Percentiles rank a stretch among this genome's conserved stretches.
These are phyloP conservation scores for Yamadazyma songkhlaensis DNA, from an alignment of 1,139 yeast species.

Conservation along the genomic window DNA sequence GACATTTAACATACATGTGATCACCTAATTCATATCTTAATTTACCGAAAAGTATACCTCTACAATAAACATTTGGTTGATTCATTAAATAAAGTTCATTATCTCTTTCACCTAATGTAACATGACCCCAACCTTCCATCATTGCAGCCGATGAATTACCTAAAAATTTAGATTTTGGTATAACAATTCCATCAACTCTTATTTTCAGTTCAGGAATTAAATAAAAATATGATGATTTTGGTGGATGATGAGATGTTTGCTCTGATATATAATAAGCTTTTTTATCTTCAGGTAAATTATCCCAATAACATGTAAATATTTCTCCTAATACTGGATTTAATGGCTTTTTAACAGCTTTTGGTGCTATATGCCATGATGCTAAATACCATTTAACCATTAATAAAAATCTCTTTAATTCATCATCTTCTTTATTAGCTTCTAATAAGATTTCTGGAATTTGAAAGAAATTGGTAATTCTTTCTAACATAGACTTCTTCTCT, in stretches of 20 bases:
- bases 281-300: constrained; percentile 60
- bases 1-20: constrained; percentile 72
- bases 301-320: constrained; percentile 89
- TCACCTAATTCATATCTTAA: constrained; percentile 91
- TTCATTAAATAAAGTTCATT: constrained; percentile 70
- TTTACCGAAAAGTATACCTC: constrained; percentile 90
- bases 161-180: constrained; percentile 83
- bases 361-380: constrained; percentile 97
- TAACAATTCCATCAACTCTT: constrained; percentile 82
- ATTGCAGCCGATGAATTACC: constrained; percentile 97
- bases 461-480: constrained; percentile 86
- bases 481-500: constrained; percentile 94
- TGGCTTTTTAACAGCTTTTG: constrained; percentile 97
- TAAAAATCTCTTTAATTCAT: constrained; percentile 66
- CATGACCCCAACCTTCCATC: constrained; percentile 86
- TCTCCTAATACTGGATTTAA: constrained; percentile 94
- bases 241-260: constrained; percentile 98
- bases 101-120: constrained; percentile 64
- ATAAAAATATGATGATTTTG: constrained; percentile 90
- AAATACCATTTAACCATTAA: constrained; percentile 82
- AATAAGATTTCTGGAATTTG: constrained; percentile 77
- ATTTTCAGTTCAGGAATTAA: constrained; percentile 77
- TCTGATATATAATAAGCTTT: constrained; percentile 85
- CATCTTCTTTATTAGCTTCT: constrained; percentile 60
- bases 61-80: constrained; percentile 94